Percentiles rank a stretch among this genome's conserved stretches.
These are phyloP conservation scores for Globisporangium yorkense DNA, from an alignment of 352 stramenopile species.

Conservation along the genomic window DNA sequence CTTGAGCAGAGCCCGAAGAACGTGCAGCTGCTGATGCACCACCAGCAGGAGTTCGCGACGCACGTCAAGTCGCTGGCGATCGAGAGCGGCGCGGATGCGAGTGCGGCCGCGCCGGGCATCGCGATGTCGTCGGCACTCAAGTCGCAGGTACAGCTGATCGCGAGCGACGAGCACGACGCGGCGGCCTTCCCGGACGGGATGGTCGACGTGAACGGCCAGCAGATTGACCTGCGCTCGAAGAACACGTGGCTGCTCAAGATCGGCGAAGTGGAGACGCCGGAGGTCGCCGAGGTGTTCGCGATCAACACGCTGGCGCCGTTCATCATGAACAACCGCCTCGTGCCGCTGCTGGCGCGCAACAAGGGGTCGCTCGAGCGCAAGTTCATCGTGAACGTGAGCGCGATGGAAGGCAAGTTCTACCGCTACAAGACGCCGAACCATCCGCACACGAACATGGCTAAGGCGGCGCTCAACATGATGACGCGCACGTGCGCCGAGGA, in stretches of 20 bases:
- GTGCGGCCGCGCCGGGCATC: conserved; percentile 18
- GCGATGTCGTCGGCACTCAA: conserved; percentile 77
- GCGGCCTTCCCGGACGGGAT: conserved; percentile 65
- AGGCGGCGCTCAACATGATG: conserved; percentile 98
- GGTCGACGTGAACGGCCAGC: conserved; percentile 94
- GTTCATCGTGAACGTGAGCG: conserved; percentile 97
- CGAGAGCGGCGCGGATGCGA: conserved; percentile 7
- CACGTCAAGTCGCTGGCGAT: conserved; percentile 60
- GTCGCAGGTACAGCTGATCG: conserved; percentile 75
- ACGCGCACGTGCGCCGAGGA: conserved; percentile 95
- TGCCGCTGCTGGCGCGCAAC: conserved; percentile 83
- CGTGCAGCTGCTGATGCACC: conserved; percentile 67
- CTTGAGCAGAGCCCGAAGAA: conserved; percentile 43
- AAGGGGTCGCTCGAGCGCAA: conserved; percentile 42
- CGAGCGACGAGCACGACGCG: conserved; percentile 56
- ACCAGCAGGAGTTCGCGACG: conserved; percentile 73
- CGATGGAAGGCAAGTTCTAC: conserved; percentile 99
- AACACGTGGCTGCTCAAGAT: conserved; percentile 97
- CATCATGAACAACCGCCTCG: conserved; percentile 93
- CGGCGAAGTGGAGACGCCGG: conserved; percentile 86
- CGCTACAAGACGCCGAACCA: conserved; percentile 96
- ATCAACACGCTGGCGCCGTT: conserved; percentile 97
- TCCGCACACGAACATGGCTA: conserved; percentile 98
- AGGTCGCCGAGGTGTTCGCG: conserved; percentile 85
- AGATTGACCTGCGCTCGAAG: conserved; percentile 91